A percentile compares a stretch with the other conserved stretches of the same genome.
phyloP scores from a whole-genome alignment of 2,329 filamentous ascomycete species.

The Alternaria hordeiaustralica region DNA sequence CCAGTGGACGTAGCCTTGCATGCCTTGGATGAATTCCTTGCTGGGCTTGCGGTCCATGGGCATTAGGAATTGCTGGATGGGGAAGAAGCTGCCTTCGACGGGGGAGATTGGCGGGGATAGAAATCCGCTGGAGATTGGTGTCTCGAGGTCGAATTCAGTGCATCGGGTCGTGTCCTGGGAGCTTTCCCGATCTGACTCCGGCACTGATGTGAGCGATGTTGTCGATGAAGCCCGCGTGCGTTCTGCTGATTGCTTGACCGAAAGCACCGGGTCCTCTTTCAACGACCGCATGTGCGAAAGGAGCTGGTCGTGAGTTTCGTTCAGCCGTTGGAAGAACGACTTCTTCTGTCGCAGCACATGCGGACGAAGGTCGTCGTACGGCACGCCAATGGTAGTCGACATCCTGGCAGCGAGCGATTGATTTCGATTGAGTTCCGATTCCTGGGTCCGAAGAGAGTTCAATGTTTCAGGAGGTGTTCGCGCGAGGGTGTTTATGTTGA shows the following conservation, averaged over 20 bases:
- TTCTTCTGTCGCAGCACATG: constrained; percentile 16
- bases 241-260: neutral
- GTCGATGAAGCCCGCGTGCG: constrained; percentile 9
- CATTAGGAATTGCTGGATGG: constrained; percentile 8
- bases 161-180: constrained; percentile 5
- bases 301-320: constrained; percentile 15
- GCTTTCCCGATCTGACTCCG: constrained; percentile 10
- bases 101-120: constrained; percentile 8
- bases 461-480: neutral
- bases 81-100: constrained; percentile 9
- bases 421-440: neutral
- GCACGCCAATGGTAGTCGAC: constrained; percentile 21
- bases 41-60: constrained; percentile 11
- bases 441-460: neutral
- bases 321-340: constrained; percentile 23
- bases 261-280: constrained; percentile 1
- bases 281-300: constrained; percentile 18
- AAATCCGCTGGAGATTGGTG: neutral
- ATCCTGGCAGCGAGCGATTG: constrained; percentile 2
- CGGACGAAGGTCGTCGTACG: constrained; percentile 13
- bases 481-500: constrained; percentile 9
- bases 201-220: constrained; percentile 5
- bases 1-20: constrained; percentile 15
- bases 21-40: constrained; percentile 7
- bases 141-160: constrained; percentile 3